Evolutionary conservation across 176 grass and related monocot genomes (phyloP), one percentile per base, ranked within the genome.

Genomic region (Musa itinerans): DNA sequence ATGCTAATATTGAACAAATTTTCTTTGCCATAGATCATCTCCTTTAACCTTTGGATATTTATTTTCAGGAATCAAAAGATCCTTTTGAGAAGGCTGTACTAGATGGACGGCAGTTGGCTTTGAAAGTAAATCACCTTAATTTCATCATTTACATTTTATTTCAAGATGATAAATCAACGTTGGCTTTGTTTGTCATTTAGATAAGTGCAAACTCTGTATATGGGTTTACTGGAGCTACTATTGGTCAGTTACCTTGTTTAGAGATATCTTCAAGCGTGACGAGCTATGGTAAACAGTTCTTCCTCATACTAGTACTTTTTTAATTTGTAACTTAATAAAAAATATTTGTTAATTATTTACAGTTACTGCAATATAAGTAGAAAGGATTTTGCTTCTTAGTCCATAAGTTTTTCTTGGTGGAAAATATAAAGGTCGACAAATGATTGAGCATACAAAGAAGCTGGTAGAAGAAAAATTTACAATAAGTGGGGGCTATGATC

Each of bases 381-480:
- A 70, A 51, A 70, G 4, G 13, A 8, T 55, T 52, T 69, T 59
- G 26, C 11, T 73, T 73, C 1, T 0, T 7, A 53, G 3, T 65
- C 17, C 15, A 50, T 52, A 22, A 70, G 12, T 19, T 63, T 73
- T 80, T 14, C 48, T 80, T 19, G 1, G 11, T 63, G 78, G 17
- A 26, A 27, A 69, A 52, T 64, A 4, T 73, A 9, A 65, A 98
- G 95, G 95, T 77, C 81, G 95, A 83, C 95, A 98, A 74, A 98
- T 98, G 95, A 98, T 98, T 87, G 95, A 98, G 73, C 90, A 98
- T 64, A 98, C 90, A 75, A 98, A 98, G 79, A 98, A 98, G 81
- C 83, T 98, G 72, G 90, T 98, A 74, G 95, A 98, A 85, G 90
- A 91, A 70, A 98, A 91, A 81, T 98, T 98, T 81, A 93, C 86